These are phyloP conservation scores for Bjerkandera adusta DNA, from an alignment of 1,284 basidiomycete genomes.

Conservation along the genomic window DNA sequence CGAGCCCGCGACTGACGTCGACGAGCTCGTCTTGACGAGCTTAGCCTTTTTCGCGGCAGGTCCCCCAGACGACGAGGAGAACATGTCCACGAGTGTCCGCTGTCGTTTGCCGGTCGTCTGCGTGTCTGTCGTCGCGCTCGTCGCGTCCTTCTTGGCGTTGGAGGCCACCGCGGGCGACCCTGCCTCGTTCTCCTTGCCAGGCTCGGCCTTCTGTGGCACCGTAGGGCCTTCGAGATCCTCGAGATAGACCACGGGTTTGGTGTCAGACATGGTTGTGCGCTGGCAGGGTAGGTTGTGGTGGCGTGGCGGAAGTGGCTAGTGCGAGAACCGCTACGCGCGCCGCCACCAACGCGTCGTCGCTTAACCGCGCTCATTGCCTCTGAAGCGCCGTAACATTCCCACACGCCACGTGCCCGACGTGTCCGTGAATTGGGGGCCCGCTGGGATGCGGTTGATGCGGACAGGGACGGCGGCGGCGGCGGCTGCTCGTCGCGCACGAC, in stretches of 20 bases:
- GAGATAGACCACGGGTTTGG: conserved; percentile 44
- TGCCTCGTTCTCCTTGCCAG: conserved; percentile 13
- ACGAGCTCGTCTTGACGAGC: conserved; percentile 20
- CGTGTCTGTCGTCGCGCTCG: conserved; percentile 23
- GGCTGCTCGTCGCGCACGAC: no score
- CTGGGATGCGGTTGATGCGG: background rate
- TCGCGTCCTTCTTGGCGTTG: conserved; percentile 12
- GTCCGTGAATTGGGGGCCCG: no score
- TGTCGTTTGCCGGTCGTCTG: conserved; percentile 54
- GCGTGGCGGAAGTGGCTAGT: no score
- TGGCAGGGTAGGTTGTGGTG: no score
- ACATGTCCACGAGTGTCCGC: conserved; percentile 63
- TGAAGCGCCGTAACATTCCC: no score
- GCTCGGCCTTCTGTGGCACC: conserved; percentile 11
- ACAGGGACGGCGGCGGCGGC: background rate
- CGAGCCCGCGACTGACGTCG: conserved; percentile 9
- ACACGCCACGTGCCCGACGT: no score
- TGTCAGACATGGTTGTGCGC: background rate
- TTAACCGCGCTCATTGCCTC: no score
- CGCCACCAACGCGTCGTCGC: no score
- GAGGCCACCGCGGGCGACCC: conserved; percentile 4
- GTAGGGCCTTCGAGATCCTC: conserved; percentile 48
- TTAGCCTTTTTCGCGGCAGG: conserved; percentile 32
- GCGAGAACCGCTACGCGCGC: no score
- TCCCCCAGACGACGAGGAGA: conserved; percentile 29